These are phyloP conservation scores for Moelleriella libera DNA, from an alignment of 2,329 filamentous ascomycete genomes.

Conservation along the genomic window DNA sequence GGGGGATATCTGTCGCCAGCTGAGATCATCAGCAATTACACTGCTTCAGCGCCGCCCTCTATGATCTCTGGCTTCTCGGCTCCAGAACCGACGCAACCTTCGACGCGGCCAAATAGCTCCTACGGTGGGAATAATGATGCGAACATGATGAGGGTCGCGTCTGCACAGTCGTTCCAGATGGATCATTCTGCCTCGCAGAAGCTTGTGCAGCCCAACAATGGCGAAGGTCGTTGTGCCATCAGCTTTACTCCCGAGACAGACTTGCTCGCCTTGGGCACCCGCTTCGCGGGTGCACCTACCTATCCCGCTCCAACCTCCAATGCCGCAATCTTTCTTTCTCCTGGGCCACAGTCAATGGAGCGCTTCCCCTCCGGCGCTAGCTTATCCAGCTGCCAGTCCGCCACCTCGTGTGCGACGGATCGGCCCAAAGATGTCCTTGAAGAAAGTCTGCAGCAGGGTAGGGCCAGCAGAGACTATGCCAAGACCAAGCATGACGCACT, in stretches of 20 bases:
- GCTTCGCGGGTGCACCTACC: slow-evolving; percentile 8
- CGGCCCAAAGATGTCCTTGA: slow-evolving; percentile 33
- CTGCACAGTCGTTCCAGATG: slow-evolving; percentile 18
- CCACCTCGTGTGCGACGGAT: slow-evolving; percentile 24
- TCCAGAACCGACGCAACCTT: slow-evolving; percentile 21
- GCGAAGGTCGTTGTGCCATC: slow-evolving; percentile 12
- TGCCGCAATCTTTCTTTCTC: neutral
- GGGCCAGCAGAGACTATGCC: slow-evolving; percentile 25
- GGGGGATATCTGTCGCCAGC: slow-evolving; percentile 10
- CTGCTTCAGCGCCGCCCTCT: slow-evolving; percentile 23
- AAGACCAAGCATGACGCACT: slow-evolving; percentile 18
- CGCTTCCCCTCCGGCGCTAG: slow-evolving; percentile 32
- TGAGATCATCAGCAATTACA: slow-evolving; percentile 11
- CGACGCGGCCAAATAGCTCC: slow-evolving; percentile 29
- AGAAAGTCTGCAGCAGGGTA: slow-evolving; percentile 29
- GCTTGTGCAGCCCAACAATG: slow-evolving; percentile 5
- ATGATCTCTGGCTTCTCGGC: slow-evolving; percentile 26
- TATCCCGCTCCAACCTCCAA: slow-evolving; percentile 12
- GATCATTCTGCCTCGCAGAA: slow-evolving; percentile 10
- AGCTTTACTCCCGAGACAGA: slow-evolving; percentile 14
- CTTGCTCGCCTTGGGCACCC: slow-evolving; percentile 23
- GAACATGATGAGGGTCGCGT: slow-evolving; percentile 23
- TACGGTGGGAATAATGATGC: slow-evolving; percentile 15
- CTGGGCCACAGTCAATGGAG: slow-evolving; percentile 22
- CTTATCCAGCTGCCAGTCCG: slow-evolving; percentile 27